Evolutionary conservation across 2,329 filamentous ascomycete species (phyloP), one percentile per base, ranked within the genome.

Genomic region (Clarireedia hainanense): DNA sequence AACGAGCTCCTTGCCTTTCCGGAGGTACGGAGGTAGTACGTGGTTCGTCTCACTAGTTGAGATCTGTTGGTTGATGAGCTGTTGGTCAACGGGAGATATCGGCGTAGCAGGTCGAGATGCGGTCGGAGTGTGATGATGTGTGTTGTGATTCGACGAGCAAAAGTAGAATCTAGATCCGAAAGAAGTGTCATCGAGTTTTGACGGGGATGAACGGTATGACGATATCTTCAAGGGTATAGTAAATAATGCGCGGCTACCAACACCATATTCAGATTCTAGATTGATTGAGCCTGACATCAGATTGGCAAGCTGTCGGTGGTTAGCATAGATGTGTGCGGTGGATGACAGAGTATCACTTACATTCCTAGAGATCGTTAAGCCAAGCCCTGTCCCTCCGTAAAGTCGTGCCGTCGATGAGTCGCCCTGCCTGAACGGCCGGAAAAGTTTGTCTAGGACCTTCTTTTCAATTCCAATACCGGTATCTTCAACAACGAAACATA

Each of bases 371-470:
- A 92, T 91, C 68, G 90, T 91, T 0, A 92, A 74, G 0, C 88
- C 88, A 0, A 92, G 75, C 0, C 88, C 88, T 0, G 84, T 88
- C 0, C 88, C 88, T 15, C 88, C 88, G 61, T 91, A 91, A 58
- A 89, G 81, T 17, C 89, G 82, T 62, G 91, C 87, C 0, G 88
- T 91, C 39, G 83, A 82, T 1, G 86, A 84, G 36, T 84, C 88
- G 0, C 86, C 87, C 70, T 92, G 88, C 7, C 86, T 85, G 67
- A 91, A 92, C n/a, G 86, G 81, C 61, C 88, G 81, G 69, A 92
- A 92, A 0, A 92, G 75, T 49, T 83, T 78, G 50, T 86, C 84
- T 71, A 85, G 87, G 65, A 89, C 86, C 53, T 84, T 78, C 2
- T 82, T 76, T 1, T 77, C 85, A 14, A 94, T 75, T 0, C 87